A percentile compares a stretch with the other conserved stretches of the same genome.
Conservation (phyloP, 1,284 basidiomycete species). For the Volvariella volvacea region DNA sequence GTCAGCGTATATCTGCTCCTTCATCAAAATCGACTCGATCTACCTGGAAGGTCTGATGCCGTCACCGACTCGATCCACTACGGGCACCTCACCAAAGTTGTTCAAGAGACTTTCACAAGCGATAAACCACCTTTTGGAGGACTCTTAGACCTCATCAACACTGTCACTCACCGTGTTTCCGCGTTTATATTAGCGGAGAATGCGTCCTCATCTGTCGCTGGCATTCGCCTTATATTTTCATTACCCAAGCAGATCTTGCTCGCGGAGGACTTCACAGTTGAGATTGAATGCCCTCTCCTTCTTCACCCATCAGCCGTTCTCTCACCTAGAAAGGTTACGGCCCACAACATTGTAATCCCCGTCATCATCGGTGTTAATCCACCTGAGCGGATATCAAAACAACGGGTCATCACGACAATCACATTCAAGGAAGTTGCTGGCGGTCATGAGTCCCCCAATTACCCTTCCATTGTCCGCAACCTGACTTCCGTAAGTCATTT, state of each 20-base stretch:
- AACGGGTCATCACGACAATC: slow-evolving; percentile 38
- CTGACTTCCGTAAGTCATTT: neutral
- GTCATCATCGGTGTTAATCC: slow-evolving; percentile 48
- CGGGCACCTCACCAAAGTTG: slow-evolving; percentile 36
- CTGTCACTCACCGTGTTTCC: neutral
- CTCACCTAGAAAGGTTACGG: slow-evolving; percentile 19
- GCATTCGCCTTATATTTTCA: slow-evolving; percentile 23
- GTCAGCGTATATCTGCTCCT: slow-evolving; percentile 38
- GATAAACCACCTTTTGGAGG: neutral
- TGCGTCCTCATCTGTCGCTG: slow-evolving; percentile 15
- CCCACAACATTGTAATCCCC: slow-evolving; percentile 31
- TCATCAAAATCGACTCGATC: slow-evolving; percentile 25
- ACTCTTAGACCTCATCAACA: neutral
- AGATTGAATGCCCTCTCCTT: slow-evolving; percentile 12
- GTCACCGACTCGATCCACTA: slow-evolving; percentile 44
- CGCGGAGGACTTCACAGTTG: slow-evolving; percentile 25
- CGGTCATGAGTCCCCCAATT: slow-evolving; percentile 23
- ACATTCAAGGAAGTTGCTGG: slow-evolving; percentile 27
- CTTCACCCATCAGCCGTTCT: neutral
- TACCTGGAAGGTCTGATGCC: slow-evolving; percentile 34
- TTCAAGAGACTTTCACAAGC: slow-evolving; percentile 15
- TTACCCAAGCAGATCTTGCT: slow-evolving; percentile 38
- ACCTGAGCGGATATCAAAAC: slow-evolving; percentile 41
- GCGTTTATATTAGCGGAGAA: neutral
- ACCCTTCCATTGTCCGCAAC: neutral